Evolutionary conservation across 495 filamentous ascomycete species (phyloP), one percentile per base, ranked within the genome.

Genomic region (Alectoria sarmentosa): DNA sequence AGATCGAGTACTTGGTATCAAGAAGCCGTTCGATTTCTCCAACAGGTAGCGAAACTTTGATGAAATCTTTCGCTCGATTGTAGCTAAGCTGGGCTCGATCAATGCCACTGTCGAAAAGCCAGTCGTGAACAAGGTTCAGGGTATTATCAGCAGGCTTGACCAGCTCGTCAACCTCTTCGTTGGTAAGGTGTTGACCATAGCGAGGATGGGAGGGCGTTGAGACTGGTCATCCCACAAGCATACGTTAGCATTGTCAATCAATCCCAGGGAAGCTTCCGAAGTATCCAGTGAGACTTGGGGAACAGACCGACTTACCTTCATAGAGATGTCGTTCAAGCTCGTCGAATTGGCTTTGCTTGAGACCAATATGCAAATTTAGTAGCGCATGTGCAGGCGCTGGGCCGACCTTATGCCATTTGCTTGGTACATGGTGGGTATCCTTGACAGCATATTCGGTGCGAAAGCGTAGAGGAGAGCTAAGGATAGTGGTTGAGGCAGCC

Each of bases 361-460:
- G 66, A 1, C 72, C 75, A 69, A 80, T 76, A 15, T 78, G 72
- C 41, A 81, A 58, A 36, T 73, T 65, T 55, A 80, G 69, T 15
- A 70, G 36, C 48, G 73, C 63, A 13, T 70, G 60, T 52, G 73
- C 72, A 4, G 80, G 74, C 1, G 83, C 81, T 28, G 77, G 73
- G 61, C 75, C 75, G 34, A 78, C 65, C n/a, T 72, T 67, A 19
- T 62, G 74, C 83, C 83, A 86, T 62, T 71, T 71, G 36, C 68
- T 69, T 26, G 83, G 82, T 13, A 80, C 77, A 62, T 69, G 62
- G 63, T 84, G 81, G 34, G 73, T 68, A 42, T 84, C 83, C 69
- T 84, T 86, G 56, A 84, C 75, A 19, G 71, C 74, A 68, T 84
- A 84, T 4, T 62, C 44, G 19, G 60, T 62, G 46, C 69, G 69